These are phyloP conservation scores for Cruciata laevipes DNA, from an alignment of 257 asterid species.

Conservation along the genomic window DNA sequence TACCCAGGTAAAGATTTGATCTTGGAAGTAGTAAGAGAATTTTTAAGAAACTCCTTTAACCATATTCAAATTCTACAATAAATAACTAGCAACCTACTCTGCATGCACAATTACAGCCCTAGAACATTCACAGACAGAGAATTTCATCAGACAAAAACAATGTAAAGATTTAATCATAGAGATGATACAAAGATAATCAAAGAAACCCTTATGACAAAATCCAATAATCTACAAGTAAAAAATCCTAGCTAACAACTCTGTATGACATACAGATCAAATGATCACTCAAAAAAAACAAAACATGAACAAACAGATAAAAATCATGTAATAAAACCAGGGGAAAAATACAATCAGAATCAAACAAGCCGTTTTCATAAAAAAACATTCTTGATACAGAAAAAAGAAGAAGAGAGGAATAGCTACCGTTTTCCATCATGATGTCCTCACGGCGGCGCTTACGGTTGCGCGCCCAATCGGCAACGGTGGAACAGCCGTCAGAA, in stretches of 20 bases:
- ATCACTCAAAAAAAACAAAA: background rate
- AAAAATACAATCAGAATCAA: conserved; percentile 28
- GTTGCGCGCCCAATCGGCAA: conserved; percentile 62
- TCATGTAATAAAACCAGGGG: too few species aligned
- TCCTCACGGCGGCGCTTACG: conserved; percentile 58
- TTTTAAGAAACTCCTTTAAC: background rate
- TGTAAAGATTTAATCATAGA: conserved; percentile 9
- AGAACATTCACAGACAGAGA: background rate
- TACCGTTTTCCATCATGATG: conserved; percentile 38
- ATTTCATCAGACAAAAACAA: conserved; percentile 17
- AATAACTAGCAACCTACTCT: background rate
- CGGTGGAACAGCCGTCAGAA: conserved; percentile 28
- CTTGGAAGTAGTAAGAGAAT: background rate
- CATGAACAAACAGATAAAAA: background rate
- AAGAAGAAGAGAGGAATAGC: background rate
- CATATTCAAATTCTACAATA: background rate
- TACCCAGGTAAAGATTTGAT: background rate
- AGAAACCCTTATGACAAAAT: background rate
- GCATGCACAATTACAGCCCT: background rate
- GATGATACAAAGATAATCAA: background rate
- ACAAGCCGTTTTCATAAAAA: conserved; percentile 54
- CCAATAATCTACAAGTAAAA: background rate
- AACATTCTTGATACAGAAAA: conserved; percentile 56
- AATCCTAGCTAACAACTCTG: background rate
- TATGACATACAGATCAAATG: background rate